Evolutionary conservation across 805 yeast genomes (phyloP).

Genomic region (Candida tibetensis): DNA sequence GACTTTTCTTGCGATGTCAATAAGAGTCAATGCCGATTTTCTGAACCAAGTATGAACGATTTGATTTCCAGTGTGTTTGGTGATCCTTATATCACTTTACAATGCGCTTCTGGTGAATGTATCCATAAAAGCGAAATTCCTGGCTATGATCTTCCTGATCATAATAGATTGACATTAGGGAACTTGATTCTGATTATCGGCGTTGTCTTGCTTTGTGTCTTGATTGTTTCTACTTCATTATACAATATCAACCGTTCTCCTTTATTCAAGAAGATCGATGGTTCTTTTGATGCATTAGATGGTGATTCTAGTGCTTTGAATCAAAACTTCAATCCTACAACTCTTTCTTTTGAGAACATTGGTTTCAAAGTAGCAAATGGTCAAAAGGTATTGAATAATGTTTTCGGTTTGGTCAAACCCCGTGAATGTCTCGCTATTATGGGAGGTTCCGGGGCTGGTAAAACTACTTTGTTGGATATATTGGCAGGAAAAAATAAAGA

Average conservation of each 20-base stretch:
- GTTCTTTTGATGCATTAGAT: conserved; percentile 29
- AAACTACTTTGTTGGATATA: conserved; percentile 89
- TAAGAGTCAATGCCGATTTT: conserved; percentile 65
- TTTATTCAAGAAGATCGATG: conserved; percentile 42
- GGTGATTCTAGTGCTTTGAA: conserved; percentile 41
- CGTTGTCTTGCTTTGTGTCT: conserved; percentile 42
- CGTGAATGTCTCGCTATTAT: conserved; percentile 91
- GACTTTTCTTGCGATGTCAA: conserved; percentile 77
- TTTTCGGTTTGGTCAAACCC: conserved; percentile 78
- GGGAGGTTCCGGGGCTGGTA: conserved; percentile 99
- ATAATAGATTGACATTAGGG: conserved; percentile 40
- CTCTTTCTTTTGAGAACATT: conserved; percentile 72
- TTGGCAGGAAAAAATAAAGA: conserved; percentile 83
- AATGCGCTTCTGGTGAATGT: conserved; percentile 88
- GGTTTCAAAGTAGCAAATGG: conserved; percentile 52
- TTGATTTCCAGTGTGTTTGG: conserved; percentile 89
- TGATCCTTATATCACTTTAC: conserved; percentile 81
- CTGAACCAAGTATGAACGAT: conserved; percentile 96
- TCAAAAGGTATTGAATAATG: conserved; percentile 53
- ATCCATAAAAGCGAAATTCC: conserved; percentile 90
- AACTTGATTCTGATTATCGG: conserved; percentile 48
- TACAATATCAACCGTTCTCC: conserved; percentile 60
- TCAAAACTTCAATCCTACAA: conserved; percentile 60
- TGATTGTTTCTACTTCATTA: conserved; percentile 40
- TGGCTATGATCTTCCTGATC: conserved; percentile 72